Conservation (phyloP, 1,139 yeast species). For the Hemisphaericaspora lyxosophila region DNA sequence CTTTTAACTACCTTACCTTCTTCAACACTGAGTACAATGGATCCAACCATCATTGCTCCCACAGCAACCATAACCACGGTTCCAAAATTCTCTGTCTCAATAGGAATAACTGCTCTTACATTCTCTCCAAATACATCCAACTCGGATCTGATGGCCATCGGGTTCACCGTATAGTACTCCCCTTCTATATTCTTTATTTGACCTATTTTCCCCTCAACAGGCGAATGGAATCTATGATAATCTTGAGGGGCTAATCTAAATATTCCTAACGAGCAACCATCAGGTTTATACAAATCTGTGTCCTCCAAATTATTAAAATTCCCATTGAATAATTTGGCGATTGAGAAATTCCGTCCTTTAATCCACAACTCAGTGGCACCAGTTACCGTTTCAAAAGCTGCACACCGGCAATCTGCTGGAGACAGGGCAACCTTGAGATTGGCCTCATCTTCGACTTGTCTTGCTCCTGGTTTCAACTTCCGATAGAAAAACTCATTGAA, state of each 20-base stretch:
- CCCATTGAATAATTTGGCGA: slow-evolving; percentile 62
- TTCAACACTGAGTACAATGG: slow-evolving; percentile 70
- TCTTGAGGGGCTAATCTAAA: slow-evolving; percentile 96
- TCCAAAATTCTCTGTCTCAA: slow-evolving; percentile 74
- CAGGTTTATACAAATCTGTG: slow-evolving; percentile 35
- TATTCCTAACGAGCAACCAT: slow-evolving; percentile 64
- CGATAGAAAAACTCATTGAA: slow-evolving; percentile 92
- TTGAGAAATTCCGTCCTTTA: slow-evolving; percentile 77
- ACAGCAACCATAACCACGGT: slow-evolving; percentile 75
- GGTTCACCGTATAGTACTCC: slow-evolving; percentile 93
- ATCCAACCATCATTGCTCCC: slow-evolving; percentile 99
- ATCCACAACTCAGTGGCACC: slow-evolving; percentile 83
- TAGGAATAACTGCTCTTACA: slow-evolving; percentile 73
- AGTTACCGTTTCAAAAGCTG: slow-evolving; percentile 62
- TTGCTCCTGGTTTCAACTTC: slow-evolving; percentile 65
- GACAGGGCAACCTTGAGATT: slow-evolving; percentile 58
- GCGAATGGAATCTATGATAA: slow-evolving; percentile 90
- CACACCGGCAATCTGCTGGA: slow-evolving; percentile 87
- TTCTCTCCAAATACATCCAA: slow-evolving; percentile 94
- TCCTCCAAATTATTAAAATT: slow-evolving; percentile 49
- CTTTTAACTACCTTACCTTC: slow-evolving; percentile 59
- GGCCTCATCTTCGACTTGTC: slow-evolving; percentile 62
- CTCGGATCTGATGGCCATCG: slow-evolving; percentile 90
- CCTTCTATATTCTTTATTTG: slow-evolving; percentile 73
- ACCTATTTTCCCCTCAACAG: slow-evolving; percentile 73